Conservation (phyloP, 129 eudicot species). For the Kitagawia praeruptora region DNA sequence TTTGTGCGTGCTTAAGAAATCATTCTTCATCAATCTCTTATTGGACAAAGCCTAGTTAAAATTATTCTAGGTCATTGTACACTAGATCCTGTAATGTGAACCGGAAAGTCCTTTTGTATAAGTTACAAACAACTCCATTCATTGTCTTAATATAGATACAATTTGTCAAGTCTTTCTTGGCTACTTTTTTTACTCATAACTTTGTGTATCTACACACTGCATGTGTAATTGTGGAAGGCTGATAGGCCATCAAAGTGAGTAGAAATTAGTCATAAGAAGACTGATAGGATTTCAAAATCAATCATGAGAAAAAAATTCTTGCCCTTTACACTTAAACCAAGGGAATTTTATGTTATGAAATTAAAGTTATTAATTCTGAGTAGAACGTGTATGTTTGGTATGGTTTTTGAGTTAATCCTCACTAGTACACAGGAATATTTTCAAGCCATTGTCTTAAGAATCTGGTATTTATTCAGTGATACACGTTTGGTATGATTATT, state of each 20-base stretch:
- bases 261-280: background rate
- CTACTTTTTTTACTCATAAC: background rate
- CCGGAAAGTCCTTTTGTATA: background rate
- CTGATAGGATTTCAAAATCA: background rate
- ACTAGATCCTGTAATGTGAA: conserved; percentile 1
- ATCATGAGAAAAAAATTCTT: background rate
- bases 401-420: background rate
- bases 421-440: background rate
- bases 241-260: background rate
- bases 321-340: background rate
- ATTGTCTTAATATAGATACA: background rate
- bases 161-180: background rate
- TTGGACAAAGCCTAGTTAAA: background rate
- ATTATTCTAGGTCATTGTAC: background rate
- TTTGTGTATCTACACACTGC: background rate
- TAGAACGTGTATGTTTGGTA: background rate
- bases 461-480: background rate
- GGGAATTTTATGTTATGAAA: background rate
- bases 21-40: conserved; percentile 18
- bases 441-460: background rate
- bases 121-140: background rate
- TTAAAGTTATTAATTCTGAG: background rate
- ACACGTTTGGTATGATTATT: too few relatives aligned
- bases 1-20: conserved; percentile 21
- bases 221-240: background rate